A percentile compares a stretch with the other conserved stretches of the same genome.
Conservation (phyloP, 116 monocot genomes). For the Phalaenopsis hybrid region DNA sequence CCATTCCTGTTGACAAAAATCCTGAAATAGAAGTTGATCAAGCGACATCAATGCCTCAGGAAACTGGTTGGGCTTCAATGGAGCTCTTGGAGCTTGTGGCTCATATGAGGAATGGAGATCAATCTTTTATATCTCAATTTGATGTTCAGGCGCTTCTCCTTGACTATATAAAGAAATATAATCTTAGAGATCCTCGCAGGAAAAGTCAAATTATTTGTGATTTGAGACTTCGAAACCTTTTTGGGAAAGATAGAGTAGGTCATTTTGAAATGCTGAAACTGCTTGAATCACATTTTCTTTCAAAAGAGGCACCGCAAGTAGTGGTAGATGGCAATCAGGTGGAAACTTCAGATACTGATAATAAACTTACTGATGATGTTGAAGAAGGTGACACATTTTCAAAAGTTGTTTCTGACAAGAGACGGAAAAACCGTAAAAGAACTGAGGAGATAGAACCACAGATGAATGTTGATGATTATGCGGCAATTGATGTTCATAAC, state of each 20-base stretch:
- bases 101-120: slow-evolving; percentile 84
- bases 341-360: slow-evolving; percentile 42
- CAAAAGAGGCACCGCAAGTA: slow-evolving; percentile 56
- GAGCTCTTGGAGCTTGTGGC: slow-evolving; percentile 87
- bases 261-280: slow-evolving; percentile 99
- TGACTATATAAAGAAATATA: slow-evolving; percentile 88
- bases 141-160: slow-evolving; percentile 96
- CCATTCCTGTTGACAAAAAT: slow-evolving; percentile 15
- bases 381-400: slow-evolving; percentile 40
- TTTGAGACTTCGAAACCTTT: slow-evolving; percentile 60
- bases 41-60: slow-evolving; percentile 22
- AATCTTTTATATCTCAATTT: slow-evolving; percentile 65
- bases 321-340: slow-evolving; percentile 40
- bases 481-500: slow-evolving; percentile 93
- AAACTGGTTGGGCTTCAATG: slow-evolving; percentile 77
- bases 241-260: slow-evolving; percentile 84
- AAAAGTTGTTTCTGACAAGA: slow-evolving; percentile 44
- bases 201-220: slow-evolving; percentile 99
- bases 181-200: slow-evolving; percentile 92
- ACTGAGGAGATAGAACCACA: slow-evolving; percentile 42
- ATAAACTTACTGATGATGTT: slow-evolving; percentile 48
- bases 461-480: slow-evolving; percentile 81
- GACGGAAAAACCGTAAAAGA: slow-evolving; percentile 53
- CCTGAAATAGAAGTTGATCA: slow-evolving; percentile 20
- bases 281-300: slow-evolving; percentile 84